phyloP scores from a whole-genome alignment of 2,329 filamentous ascomycete species.

The Diaporthe longicolla region DNA sequence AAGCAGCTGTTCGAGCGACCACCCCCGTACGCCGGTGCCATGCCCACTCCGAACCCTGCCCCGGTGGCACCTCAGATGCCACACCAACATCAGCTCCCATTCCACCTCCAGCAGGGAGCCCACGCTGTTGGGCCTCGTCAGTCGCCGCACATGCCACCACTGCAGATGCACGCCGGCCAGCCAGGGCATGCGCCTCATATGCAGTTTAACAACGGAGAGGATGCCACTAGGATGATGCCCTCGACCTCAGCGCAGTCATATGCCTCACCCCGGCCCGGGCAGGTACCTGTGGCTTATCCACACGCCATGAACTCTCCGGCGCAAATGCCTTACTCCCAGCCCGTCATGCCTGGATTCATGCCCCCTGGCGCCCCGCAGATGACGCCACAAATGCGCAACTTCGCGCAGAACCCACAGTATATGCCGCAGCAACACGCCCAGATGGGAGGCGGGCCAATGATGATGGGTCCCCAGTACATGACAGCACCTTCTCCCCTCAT shows the following conservation, averaged over 20 bases:
- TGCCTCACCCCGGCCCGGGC: conserved; percentile 84
- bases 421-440: conserved; percentile 77
- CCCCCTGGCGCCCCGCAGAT: conserved; percentile 79
- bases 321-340: conserved; percentile 80
- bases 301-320: conserved; percentile 75
- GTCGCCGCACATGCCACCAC: conserved; percentile 82
- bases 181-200: conserved; percentile 76
- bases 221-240: conserved; percentile 86
- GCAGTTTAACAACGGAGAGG: conserved; percentile 81
- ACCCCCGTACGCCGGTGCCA: conserved; percentile 67
- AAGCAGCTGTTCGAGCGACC: conserved; percentile 83
- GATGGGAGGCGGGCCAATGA: conserved; percentile 83
- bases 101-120: conserved; percentile 83
- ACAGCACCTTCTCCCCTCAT: conserved; percentile 79
- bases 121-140: conserved; percentile 77
- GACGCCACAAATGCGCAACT: conserved; percentile 74
- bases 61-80: conserved; percentile 80
- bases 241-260: conserved; percentile 87
- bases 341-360: conserved; percentile 79
- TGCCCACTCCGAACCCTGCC: conserved; percentile 77
- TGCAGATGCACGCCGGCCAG: conserved; percentile 82
- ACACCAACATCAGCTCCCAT: conserved; percentile 87
- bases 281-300: conserved; percentile 78
- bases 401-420: conserved; percentile 80
- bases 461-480: conserved; percentile 90